Base-by-base conservation (phyloP, 148 eudicot species). In the Beta vulgaris region DNA sequence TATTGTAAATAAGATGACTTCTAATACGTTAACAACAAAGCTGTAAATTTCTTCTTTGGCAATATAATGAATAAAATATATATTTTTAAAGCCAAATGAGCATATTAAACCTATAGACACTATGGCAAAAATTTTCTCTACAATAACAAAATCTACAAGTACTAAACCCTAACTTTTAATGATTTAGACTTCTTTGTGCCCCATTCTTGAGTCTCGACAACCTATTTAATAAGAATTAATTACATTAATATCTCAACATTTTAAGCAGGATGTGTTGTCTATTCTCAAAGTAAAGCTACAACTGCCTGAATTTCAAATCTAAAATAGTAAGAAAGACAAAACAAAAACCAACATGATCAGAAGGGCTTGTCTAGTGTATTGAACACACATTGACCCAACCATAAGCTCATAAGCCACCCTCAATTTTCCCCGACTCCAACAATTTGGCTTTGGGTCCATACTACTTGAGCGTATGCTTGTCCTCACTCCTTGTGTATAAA, bases 301-400 rank as follows among this genome's bases (percentile, higher is more conserved):
- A 58, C 62, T 18, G 28, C 35, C 62, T 58, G 62, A 18, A 58
- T 3, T n/a, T 31, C 32, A 21, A 4, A 26, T 43, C 72, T 18
- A 16, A 46, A 6, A 44, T 44, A 26, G 19, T 32, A 16, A 13
- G 0, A 34, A 29, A 72, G 34, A 72, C 49, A 72, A 37, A 42
- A n/a, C n/a, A 26, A 16, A 26, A 26, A 21, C 43, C 43, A 14
- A 58, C 65, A 58, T 42, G 39, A 13, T 57, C 49, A 72, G 65
- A 71, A 7, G 51, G 59, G 73, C 13, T 15, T 72, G 76, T 59
- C 67, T 58, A 57, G 65, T 72, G 36, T 37, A 14, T 55, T 57
- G 31, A 26, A 59, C 67, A 73, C 76, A 73, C 1, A 32, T 14
- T 72, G 75, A 58, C 75, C 75, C 75, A 72, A 23, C 6, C 29